Evolutionary conservation across 352 stramenopile genomes (phyloP).

Genomic region (Phytophthora aleatoria): DNA sequence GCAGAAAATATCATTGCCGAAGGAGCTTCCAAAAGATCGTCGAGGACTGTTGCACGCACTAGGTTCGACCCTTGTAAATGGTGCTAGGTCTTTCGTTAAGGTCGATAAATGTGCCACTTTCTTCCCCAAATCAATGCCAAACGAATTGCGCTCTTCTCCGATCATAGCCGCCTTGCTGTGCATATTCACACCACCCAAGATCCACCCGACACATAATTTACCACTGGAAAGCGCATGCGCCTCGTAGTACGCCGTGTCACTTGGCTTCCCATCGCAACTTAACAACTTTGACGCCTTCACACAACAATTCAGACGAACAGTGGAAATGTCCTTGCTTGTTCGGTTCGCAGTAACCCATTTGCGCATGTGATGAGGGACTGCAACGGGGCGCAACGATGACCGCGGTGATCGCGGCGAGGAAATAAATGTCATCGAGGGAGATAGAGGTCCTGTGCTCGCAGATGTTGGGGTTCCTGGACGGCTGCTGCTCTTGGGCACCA

Average conservation of each 20-base stretch:
- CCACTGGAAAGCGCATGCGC: slow-evolving; percentile 52
- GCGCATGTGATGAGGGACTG: slow-evolving; percentile 42
- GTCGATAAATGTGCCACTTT: slow-evolving; percentile 39
- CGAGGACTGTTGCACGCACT: slow-evolving; percentile 46
- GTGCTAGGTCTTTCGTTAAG: slow-evolving; percentile 13
- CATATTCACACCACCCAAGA: slow-evolving; percentile 24
- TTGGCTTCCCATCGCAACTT: background rate
- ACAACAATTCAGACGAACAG: slow-evolving; percentile 42
- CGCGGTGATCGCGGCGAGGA: slow-evolving; percentile 47
- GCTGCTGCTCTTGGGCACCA: slow-evolving; percentile 20
- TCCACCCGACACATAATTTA: slow-evolving; percentile 62
- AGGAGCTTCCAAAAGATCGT: slow-evolving; percentile 27
- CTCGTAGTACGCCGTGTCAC: slow-evolving; percentile 52
- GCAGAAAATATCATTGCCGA: slow-evolving; percentile 54
- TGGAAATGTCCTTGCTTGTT: slow-evolving; percentile 42
- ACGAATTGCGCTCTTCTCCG: slow-evolving; percentile 42
- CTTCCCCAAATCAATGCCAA: slow-evolving; percentile 56
- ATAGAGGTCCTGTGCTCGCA: slow-evolving; percentile 12
- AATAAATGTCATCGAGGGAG: slow-evolving; percentile 27
- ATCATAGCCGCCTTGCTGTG: slow-evolving; percentile 34
- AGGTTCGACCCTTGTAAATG: slow-evolving; percentile 22
- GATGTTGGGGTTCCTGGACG: slow-evolving; percentile 32
- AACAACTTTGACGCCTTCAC: slow-evolving; percentile 11
- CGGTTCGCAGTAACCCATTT: slow-evolving; percentile 68
- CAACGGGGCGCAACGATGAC: slow-evolving; percentile 26